Conservation (phyloP, 2,329 filamentous ascomycete genomes). For the Trichoderma koningii region DNA sequence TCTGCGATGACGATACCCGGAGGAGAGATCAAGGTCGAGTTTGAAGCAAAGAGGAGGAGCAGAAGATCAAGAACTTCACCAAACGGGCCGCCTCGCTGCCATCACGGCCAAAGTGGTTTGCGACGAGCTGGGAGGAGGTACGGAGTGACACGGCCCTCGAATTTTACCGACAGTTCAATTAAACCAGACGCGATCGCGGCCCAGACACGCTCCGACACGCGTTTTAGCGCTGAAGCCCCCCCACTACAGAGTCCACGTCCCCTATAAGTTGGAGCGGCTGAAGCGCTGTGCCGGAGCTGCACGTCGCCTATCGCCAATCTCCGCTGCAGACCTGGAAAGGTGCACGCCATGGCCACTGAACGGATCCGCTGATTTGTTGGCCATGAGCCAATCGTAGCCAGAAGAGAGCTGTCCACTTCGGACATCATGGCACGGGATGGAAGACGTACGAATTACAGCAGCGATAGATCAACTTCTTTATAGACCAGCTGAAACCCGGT, state of each 20-base stretch:
- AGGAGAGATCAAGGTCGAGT: no score
- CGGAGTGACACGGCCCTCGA: constrained; percentile 18
- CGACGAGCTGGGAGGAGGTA: constrained; percentile 19
- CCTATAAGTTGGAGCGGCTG: not conserved
- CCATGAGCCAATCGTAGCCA: not conserved
- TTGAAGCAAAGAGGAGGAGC: not conserved
- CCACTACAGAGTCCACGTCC: constrained; percentile 4
- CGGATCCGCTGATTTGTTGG: constrained; percentile 7
- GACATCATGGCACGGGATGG: not conserved
- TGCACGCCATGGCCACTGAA: not conserved
- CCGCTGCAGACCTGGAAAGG: not conserved
- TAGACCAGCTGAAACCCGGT: not conserved
- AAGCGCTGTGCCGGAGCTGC: not conserved
- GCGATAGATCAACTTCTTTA: not conserved
- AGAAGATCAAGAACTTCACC: not conserved
- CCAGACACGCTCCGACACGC: constrained; percentile 22
- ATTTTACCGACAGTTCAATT: constrained; percentile 25
- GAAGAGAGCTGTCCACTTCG: constrained; percentile 6
- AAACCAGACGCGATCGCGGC: constrained; percentile 31
- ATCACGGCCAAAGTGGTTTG: constrained; percentile 9
- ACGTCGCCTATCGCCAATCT: constrained; percentile 22
- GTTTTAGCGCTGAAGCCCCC: constrained; percentile 22
- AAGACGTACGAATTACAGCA: not conserved
- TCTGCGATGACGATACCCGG: not conserved
- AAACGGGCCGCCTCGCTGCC: constrained; percentile 3